These are phyloP conservation scores for Coniophora puteana DNA, from an alignment of 1,284 basidiomycete species.

Conservation along the genomic window DNA sequence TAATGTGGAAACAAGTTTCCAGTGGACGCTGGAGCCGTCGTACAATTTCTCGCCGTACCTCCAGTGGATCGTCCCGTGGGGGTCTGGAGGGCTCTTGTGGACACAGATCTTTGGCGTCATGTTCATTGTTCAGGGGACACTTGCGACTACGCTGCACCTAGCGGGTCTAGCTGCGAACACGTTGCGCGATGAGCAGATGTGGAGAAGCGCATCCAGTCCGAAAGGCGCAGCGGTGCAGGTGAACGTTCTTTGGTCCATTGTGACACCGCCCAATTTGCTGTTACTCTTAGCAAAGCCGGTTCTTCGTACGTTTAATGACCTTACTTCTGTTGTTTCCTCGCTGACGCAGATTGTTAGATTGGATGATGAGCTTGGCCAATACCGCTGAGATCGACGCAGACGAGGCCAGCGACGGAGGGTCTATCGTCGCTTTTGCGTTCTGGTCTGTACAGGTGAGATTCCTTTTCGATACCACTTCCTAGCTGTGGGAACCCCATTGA, in stretches of 20 bases:
- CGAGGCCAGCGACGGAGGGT: too few relatives aligned
- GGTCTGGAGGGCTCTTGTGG: not conserved
- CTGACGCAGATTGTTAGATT: not conserved
- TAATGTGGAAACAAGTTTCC: too few relatives aligned
- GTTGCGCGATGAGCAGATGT: slow-evolving; percentile 1
- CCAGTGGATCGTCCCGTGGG: too few relatives aligned
- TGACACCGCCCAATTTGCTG: too few relatives aligned
- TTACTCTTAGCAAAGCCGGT: slow-evolving; percentile 1
- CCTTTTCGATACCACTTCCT: too few relatives aligned
- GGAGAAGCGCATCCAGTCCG: slow-evolving; percentile 1
- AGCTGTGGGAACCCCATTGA: too few relatives aligned
- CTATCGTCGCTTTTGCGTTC: too few relatives aligned
- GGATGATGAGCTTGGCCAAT: slow-evolving; percentile 6
- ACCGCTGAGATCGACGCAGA: too few relatives aligned
- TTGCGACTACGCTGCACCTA: not conserved
- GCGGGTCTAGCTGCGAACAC: slow-evolving; percentile 1
- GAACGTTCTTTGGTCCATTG: not conserved
- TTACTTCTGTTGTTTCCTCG: not conserved
- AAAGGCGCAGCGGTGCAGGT: not conserved
- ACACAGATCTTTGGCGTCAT: not conserved
- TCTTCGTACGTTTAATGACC: not conserved
- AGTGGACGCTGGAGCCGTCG: not conserved
- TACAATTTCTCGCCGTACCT: too few relatives aligned
- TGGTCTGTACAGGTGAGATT: too few relatives aligned
- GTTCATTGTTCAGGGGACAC: not conserved